Conservation (phyloP, 352 stramenopile species). For the Thalassiosira hispida region DNA sequence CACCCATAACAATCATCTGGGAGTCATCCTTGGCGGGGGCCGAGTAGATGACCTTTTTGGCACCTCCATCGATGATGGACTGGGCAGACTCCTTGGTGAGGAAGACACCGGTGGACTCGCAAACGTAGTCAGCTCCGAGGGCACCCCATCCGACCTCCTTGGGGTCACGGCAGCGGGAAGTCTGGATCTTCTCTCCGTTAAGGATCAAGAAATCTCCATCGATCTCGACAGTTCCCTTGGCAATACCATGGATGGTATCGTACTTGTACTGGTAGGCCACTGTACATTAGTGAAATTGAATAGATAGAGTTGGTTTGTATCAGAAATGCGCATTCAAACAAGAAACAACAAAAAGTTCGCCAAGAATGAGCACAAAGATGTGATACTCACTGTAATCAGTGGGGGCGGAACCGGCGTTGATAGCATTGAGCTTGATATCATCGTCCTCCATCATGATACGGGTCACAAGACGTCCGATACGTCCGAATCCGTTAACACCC, state of each 20-base stretch:
- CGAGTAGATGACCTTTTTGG: slow-evolving; percentile 96
- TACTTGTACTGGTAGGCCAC: slow-evolving; percentile 97
- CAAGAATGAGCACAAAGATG: no score
- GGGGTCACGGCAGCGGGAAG: slow-evolving; percentile 93
- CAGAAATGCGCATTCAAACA: no score
- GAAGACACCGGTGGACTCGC: slow-evolving; percentile 93
- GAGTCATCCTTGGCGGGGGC: slow-evolving; percentile 96
- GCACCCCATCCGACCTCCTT: slow-evolving; percentile 92
- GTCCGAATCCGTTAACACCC: slow-evolving; percentile 91
- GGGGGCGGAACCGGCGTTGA: slow-evolving; percentile 90
- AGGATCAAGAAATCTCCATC: slow-evolving; percentile 88
- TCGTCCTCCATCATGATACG: slow-evolving; percentile 67
- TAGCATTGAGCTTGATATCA: slow-evolving; percentile 73
- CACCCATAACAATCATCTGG: slow-evolving; percentile 98
- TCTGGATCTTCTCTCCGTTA: slow-evolving; percentile 83
- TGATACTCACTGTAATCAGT: slow-evolving; percentile 89
- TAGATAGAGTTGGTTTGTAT: no score
- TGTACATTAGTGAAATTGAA: no score
- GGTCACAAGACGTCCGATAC: slow-evolving; percentile 94
- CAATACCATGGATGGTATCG: slow-evolving; percentile 94
- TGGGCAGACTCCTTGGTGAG: slow-evolving; percentile 87
- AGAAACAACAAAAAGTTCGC: no score
- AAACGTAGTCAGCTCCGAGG: slow-evolving; percentile 92
- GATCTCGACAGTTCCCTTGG: slow-evolving; percentile 88
- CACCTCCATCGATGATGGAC: slow-evolving; percentile 90